Evolutionary conservation across 129 eudicot genomes (phyloP), one percentile per base, ranked within the genome.

Genomic region (Saposhnikovia divaricata): DNA sequence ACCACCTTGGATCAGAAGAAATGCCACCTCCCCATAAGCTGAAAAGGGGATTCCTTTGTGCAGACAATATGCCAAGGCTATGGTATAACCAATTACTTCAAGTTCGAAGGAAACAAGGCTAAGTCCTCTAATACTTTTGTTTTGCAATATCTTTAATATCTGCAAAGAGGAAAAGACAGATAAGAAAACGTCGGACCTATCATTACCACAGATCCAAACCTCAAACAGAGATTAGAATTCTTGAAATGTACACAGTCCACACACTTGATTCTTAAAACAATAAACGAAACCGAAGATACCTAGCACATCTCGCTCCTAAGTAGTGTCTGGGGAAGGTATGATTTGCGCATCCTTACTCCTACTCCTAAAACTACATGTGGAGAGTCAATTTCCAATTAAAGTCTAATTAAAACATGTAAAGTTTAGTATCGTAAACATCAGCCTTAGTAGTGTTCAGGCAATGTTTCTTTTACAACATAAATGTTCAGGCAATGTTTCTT

Each of bases 41-140:
- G 97, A 95, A 86, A 95, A 95, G 12, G 98, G 98, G 68, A 95
- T 96, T 25, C 93, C 97, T 82, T 90, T 90, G 84, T 95, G 98
- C 84, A 95, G 98, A 87, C 98, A 95, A 78, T 92, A 95, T 45
- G 98, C 97, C 87, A 95, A 87, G 82, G 97, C 97, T 76, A 95
- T 89, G 9, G 98, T 95, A 74, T 95, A 95, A 69, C 98, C 98
- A 82, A 95, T 81, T 69, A 95, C 98, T 86, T 95, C 98, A 85
- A 95, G 91, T 87, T 95, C 98, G 80, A 95, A 92, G 59, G 96
- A 88, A 42, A 89, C 77, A 53, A 90, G 87, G 81, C 98, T 95
- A 77, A 94, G 97, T 70, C 98, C 98, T 85, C 96, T 88, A 10
- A 95, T 88, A 79, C 98, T 95, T 55, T 87, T 86, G 81, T 92